These are phyloP conservation scores for Lyophyllum shimeji DNA, from an alignment of 768 basidiomycete species.

Conservation along the genomic window DNA sequence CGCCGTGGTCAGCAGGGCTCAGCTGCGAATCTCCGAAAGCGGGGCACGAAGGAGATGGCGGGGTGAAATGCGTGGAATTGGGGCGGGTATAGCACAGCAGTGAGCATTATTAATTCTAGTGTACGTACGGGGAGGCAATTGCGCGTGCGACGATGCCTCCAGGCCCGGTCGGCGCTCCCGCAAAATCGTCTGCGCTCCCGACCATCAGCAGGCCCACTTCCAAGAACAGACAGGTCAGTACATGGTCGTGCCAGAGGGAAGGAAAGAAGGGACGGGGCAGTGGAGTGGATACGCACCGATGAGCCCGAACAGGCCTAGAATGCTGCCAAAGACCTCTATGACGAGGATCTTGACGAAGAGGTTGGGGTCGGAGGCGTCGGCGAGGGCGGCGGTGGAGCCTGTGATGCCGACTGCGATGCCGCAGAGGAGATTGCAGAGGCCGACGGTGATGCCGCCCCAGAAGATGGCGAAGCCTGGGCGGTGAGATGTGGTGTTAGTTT, in stretches of 20 bases:
- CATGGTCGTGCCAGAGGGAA: too few species aligned
- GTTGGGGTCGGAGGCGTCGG: slow-evolving; percentile 93
- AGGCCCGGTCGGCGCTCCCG: slow-evolving; percentile 31
- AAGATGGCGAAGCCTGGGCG: slow-evolving; percentile 83
- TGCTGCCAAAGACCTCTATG: slow-evolving; percentile 92
- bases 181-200: slow-evolving; percentile 61
- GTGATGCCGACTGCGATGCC: slow-evolving; percentile 94
- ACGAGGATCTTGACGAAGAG: slow-evolving; percentile 97
- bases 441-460: slow-evolving; percentile 96
- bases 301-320: slow-evolving; percentile 89
- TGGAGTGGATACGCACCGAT: slow-evolving; percentile 62
- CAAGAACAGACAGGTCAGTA: not conserved
- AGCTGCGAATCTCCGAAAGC: too few species aligned
- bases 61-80: not conserved
- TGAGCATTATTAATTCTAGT: slow-evolving; percentile 21
- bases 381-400: slow-evolving; percentile 91
- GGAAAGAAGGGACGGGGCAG: not conserved
- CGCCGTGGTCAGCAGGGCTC: too few species aligned
- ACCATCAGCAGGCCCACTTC: slow-evolving; percentile 84
- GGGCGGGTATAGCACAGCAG: slow-evolving; percentile 12
- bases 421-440: slow-evolving; percentile 91
- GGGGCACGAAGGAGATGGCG: not conserved
- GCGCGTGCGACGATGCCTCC: slow-evolving; percentile 30
- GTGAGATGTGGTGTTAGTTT: not conserved
- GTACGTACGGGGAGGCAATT: slow-evolving; percentile 38